Evolutionary conservation across 495 filamentous ascomycete genomes (phyloP).

Genomic region (Evernia prunastri): DNA sequence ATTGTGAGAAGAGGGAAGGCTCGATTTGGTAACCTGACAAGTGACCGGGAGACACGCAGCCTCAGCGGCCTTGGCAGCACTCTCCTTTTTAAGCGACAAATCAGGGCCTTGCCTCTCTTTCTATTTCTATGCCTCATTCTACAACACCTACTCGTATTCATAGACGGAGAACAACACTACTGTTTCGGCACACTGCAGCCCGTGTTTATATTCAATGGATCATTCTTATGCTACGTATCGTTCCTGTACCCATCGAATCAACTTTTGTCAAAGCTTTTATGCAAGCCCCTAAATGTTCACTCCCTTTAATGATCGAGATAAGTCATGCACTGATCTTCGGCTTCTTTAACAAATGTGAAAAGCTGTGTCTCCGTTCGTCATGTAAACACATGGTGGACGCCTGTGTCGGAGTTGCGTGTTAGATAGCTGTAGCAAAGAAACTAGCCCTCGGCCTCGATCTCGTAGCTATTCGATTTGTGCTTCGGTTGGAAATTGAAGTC

Average conservation of each 20-base stretch:
- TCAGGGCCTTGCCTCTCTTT: neutral
- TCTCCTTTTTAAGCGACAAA: slow-evolving; percentile 4
- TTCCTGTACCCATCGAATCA: neutral
- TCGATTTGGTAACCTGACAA: slow-evolving; percentile 17
- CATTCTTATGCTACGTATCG: neutral
- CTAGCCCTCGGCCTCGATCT: slow-evolving; percentile 56
- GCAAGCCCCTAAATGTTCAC: neutral
- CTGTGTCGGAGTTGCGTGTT: neutral
- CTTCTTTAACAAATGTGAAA: neutral
- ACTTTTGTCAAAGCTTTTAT: neutral
- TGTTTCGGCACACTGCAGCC: too few species aligned
- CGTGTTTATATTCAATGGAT: too few species aligned
- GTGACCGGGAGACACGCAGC: too few species aligned
- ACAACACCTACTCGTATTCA: neutral
- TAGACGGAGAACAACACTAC: neutral
- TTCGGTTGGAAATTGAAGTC: slow-evolving; percentile 97
- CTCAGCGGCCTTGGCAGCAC: slow-evolving; percentile 12
- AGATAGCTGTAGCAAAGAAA: neutral
- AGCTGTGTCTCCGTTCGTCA: neutral
- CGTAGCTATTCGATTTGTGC: slow-evolving; percentile 87
- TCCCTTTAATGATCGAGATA: neutral
- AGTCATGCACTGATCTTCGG: neutral
- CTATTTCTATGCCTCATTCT: neutral
- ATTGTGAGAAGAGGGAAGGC: neutral
- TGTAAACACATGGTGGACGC: neutral